Percentiles rank a stretch among this genome's conserved stretches.
Evolutionary conservation across 176 grass and related monocot species (phyloP).

Genomic region (Oryza brachyantha): DNA sequence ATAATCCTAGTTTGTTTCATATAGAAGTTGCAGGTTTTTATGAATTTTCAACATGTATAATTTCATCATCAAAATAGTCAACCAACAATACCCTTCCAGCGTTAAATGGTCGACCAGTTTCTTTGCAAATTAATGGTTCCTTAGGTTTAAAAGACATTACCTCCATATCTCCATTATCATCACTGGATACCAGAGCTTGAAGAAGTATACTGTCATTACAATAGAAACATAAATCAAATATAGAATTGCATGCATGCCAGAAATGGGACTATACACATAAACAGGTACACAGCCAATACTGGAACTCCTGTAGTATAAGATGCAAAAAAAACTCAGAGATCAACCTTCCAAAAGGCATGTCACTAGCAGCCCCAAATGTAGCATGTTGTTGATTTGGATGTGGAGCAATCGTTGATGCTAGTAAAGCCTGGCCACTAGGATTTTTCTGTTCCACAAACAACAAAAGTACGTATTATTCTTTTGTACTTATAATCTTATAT

Average conservation of each 20-base stretch:
- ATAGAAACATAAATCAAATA: conserved; percentile 31
- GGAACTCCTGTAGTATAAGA: conserved; percentile 6
- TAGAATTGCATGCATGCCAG: conserved; percentile 1
- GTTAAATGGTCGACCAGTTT: not conserved
- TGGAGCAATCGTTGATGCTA: conserved; percentile 77
- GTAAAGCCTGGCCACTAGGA: conserved; percentile 80
- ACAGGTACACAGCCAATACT: not conserved
- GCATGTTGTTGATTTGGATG: conserved; percentile 46
- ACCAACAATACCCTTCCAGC: not conserved
- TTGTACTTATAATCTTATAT: conserved; percentile 2
- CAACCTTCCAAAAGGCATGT: conserved; percentile 96
- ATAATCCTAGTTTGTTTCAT: not conserved
- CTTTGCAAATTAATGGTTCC: conserved; percentile 5
- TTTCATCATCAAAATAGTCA: not conserved
- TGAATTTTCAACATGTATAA: not conserved
- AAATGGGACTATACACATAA: conserved; percentile 15
- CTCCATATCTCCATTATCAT: conserved; percentile 85
- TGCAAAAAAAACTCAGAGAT: conserved; percentile 20
- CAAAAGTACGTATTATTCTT: conserved; percentile 22
- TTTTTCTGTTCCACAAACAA: conserved; percentile 64
- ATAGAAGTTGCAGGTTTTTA: not conserved
- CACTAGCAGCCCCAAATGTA: conserved; percentile 24
- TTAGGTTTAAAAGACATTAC: conserved; percentile 38
- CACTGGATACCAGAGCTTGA: conserved; percentile 76
- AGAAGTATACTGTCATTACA: conserved; percentile 78